Percentiles rank a stretch among this genome's conserved stretches.
These are phyloP conservation scores for Scedosporium minutisporum DNA, from an alignment of 2,329 filamentous ascomycete species.

Conservation along the genomic window DNA sequence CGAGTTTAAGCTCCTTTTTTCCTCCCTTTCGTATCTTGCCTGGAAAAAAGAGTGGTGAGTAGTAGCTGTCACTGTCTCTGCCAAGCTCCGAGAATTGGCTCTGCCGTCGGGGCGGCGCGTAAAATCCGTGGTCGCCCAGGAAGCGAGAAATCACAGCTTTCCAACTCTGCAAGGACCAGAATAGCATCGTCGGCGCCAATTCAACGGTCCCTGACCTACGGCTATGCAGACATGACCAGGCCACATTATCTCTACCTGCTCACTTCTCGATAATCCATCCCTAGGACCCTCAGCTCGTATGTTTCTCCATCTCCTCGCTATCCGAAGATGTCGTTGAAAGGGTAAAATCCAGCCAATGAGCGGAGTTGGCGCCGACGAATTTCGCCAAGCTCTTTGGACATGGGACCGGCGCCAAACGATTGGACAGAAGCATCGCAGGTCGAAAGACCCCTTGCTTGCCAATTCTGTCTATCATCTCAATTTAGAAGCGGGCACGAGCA, in stretches of 20 bases:
- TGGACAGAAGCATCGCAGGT: neutral
- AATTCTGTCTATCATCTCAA: neutral
- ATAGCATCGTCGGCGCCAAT: no score
- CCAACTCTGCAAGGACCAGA: no score
- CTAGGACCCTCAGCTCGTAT: neutral
- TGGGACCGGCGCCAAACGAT: slow-evolving; percentile 3
- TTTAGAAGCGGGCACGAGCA: neutral
- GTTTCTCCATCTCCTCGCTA: neutral
- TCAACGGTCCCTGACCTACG: no score
- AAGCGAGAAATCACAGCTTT: no score
- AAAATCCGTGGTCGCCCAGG: no score
- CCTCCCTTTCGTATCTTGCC: neutral
- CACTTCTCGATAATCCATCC: no score
- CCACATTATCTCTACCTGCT: no score
- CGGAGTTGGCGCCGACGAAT: neutral
- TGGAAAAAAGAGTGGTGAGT: neutral
- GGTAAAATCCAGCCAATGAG: neutral
- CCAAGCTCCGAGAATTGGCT: neutral
- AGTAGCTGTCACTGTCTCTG: neutral
- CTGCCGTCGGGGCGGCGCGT: no score
- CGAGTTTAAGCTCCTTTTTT: neutral
- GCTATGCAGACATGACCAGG: no score
- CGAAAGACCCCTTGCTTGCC: neutral
- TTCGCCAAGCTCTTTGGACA: neutral
- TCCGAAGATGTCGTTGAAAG: neutral